Percentiles rank a stretch among this genome's conserved stretches.
Evolutionary conservation across 2,329 filamentous ascomycete species (phyloP).

Genomic region (Tolypocladium album): DNA sequence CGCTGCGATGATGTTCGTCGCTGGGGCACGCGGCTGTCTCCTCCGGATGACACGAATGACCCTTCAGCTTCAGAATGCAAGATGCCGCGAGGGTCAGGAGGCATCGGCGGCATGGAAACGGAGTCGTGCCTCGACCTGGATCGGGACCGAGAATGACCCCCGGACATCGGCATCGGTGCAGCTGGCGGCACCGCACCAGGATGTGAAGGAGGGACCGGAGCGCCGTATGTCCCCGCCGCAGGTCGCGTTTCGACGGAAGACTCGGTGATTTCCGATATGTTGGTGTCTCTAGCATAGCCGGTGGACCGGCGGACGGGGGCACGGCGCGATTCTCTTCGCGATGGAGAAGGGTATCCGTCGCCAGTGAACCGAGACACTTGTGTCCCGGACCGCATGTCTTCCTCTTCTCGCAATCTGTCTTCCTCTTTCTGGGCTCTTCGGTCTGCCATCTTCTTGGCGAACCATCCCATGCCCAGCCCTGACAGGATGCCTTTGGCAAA

Average conservation of each 20-base stretch:
- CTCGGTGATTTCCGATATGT: slow-evolving; percentile 23
- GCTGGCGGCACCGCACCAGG: slow-evolving; percentile 10
- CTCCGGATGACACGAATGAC: slow-evolving; percentile 17
- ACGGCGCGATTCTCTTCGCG: slow-evolving; percentile 24
- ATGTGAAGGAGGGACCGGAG: slow-evolving; percentile 4
- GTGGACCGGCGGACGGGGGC: slow-evolving; percentile 18
- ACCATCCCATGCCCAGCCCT: slow-evolving; percentile 56
- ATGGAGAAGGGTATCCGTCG: slow-evolving; percentile 48
- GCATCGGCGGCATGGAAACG: slow-evolving; percentile 43
- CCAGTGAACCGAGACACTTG: slow-evolving; percentile 57
- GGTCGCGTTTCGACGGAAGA: slow-evolving; percentile 21
- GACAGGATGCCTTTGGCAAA: slow-evolving; percentile 48
- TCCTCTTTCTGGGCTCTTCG: slow-evolving; percentile 37
- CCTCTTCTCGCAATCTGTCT: slow-evolving; percentile 34
- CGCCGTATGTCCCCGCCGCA: slow-evolving; percentile 13
- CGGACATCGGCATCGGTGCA: slow-evolving; percentile 5
- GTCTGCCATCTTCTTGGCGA: slow-evolving; percentile 55
- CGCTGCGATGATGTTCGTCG: slow-evolving; percentile 35
- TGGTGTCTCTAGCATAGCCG: slow-evolving; percentile 15
- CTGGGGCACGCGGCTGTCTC: slow-evolving; percentile 21
- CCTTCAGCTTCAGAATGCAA: slow-evolving; percentile 18
- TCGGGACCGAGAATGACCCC: slow-evolving; percentile 18
- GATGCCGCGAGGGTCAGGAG: slow-evolving; percentile 37
- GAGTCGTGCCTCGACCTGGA: slow-evolving; percentile 30
- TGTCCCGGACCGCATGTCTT: slow-evolving; percentile 48